Evolutionary conservation across 2,329 filamentous ascomycete species (phyloP), one percentile per base, ranked within the genome.

Genomic region (Metarhizium robertsii): DNA sequence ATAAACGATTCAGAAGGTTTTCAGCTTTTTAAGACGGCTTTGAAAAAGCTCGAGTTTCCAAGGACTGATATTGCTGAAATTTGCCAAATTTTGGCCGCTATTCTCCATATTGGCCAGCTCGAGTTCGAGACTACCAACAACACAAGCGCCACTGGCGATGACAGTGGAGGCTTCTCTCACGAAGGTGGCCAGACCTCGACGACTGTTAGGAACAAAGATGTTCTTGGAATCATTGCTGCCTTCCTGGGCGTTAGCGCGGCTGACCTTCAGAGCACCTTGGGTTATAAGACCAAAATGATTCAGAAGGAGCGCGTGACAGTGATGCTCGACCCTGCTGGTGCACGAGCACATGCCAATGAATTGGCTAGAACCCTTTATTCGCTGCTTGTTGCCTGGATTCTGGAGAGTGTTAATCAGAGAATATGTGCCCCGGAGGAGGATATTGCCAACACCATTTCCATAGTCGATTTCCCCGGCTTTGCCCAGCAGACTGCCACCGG

Each of bases 291-390:
- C 20, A 96, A 95, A 78, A 96, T 94, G 62, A 86, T 99, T 55
- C 89, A 95, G 67, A 88, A 91, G 60, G 94, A 99, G 76, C 87
- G 94, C 54, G 94, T 99, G n/a, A 99, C 94, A 0, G 89, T 99
- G 61, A 95, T 99, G 92, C 81, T 99, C 38, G 94, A 99, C 66
- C 90, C 92, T 6, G 85, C 84, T 56, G 94, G 94, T 43, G 94
- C 94, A 49, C 86, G 91, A 52, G 86, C 84, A 43, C 96, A 96
- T 63, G 94, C 94, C 16, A 92, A 97, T 66, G 94, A 97, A 71
- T 81, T 99, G 51, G 92, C 94, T 4, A 83, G 92, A 53, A 96
- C 92, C 0, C 76, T 99, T 0, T 99, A 99, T 73, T 92, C 92
- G 5, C 83, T 99, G 8, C 78, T 99, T 6, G 92, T 97, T 14